A percentile compares a stretch with the other conserved stretches of the same genome.
phyloP scores from a whole-genome alignment of 2,329 filamentous ascomycete species.

The Alternaria panax region DNA sequence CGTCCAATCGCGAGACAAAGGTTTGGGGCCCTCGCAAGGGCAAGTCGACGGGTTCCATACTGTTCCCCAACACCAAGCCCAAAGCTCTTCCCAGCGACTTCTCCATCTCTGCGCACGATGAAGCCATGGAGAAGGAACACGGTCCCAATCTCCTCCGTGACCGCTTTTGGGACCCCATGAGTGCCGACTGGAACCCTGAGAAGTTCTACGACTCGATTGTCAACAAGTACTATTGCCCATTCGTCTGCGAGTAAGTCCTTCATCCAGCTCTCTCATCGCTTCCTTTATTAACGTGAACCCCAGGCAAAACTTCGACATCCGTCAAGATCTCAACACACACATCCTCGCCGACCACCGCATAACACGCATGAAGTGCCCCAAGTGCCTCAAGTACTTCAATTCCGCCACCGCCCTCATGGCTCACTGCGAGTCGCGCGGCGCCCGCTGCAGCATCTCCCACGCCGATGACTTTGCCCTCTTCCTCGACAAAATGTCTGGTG shows the following conservation, averaged over 20 bases:
- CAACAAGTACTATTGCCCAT: constrained; percentile 63
- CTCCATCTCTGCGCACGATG: constrained; percentile 39
- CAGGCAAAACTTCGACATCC: constrained; percentile 37
- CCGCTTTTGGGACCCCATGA: constrained; percentile 59
- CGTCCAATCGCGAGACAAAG: constrained; percentile 23
- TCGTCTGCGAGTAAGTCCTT: constrained; percentile 59
- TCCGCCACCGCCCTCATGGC: constrained; percentile 47
- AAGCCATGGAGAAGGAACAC: constrained; percentile 33
- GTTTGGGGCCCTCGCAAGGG: constrained; percentile 32
- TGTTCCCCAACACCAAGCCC: constrained; percentile 49
- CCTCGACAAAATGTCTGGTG: constrained; percentile 53
- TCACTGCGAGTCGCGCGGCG: constrained; percentile 50
- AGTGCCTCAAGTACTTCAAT: constrained; percentile 53
- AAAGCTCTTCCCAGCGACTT: constrained; percentile 40
- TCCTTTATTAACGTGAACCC: constrained; percentile 5
- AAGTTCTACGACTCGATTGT: constrained; percentile 57
- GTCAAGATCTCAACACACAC: constrained; percentile 45
- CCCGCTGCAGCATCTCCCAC: constrained; percentile 47
- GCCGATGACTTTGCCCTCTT: constrained; percentile 44
- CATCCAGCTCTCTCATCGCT: background rate
- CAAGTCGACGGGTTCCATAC: constrained; percentile 30
- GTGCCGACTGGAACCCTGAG: constrained; percentile 57
- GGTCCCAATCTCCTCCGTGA: constrained; percentile 51
- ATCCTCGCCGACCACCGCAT: constrained; percentile 48
- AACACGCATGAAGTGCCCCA: constrained; percentile 48